Base-by-base conservation (phyloP, 139 green algal genomes). In the Chlamydomonas applanata region DNA sequence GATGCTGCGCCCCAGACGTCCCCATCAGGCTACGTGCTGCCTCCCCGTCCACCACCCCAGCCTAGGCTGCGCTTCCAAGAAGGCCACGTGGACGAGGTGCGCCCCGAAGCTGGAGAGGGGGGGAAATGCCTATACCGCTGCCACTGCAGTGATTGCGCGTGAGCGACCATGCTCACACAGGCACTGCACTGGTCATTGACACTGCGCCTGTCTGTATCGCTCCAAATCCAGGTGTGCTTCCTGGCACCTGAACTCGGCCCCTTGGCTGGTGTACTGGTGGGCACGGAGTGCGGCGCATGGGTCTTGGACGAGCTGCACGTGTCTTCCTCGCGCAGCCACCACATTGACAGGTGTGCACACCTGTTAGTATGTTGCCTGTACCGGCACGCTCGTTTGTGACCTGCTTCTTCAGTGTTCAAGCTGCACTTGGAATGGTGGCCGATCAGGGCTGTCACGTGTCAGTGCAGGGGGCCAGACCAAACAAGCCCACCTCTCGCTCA, bases 231-330 rank as follows among this genome's bases (percentile, higher is more conserved):
- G 79, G 75, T 92, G 40, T 73, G 69, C 24, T 87, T 94, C 54
- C 29, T 90, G 20, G 85, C 80, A 0, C 85, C 84, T 1, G 91
- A 96, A 74, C 84, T 96, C 49, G 91, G 91, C 1, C 80, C 82
- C 14, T 77, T 96, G 66, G 57, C 77, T 27, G 87, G 72, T 14
- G 61, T 96, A 19, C 62, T 94, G 54, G 77, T 96, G 30, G 91
- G 78, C 13, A 87, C 89, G 19, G 87, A 96, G 76, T 35, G 52
- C 5, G 91, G 90, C 61, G 86, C 64, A 40, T 96, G 91, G 91
- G 40, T 74, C 25, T 80, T 88, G 27, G 81, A 93, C 19, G 91
- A 96, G 74, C 69, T 91, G 29, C 83, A 88, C 29, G 85, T 96
- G 1, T 70, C 30, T 2, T 91, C 82, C 14, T 90, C 82, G 35